Base-by-base conservation (phyloP, 768 basidiomycete species). In the Tephrocybe sp. region DNA sequence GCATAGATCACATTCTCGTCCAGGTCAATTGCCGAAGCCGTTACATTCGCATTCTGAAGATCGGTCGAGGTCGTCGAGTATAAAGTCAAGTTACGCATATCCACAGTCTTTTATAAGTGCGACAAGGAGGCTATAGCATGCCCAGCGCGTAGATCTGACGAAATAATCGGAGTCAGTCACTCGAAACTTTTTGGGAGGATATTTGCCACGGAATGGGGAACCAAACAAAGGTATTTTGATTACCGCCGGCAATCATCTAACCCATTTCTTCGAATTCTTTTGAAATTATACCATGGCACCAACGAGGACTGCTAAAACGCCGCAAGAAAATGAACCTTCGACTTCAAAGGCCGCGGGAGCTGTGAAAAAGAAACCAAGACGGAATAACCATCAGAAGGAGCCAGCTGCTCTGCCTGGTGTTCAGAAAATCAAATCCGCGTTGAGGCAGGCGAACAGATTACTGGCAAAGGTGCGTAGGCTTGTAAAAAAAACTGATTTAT, bases 381-480 rank as follows among this genome's bases (percentile, higher is more conserved):
- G 55, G 19, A 59, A 55, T 19, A 52, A 61, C n/a, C 40, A 40
- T 13, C 58, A 62, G 31, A 62, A 66, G 41, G 68, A 69, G 16
- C 47, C 69, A 22, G 57, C 48, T 33, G 65, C 61, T 2, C 44
- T 73, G 4, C 86, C 84, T 2, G 92, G 93, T 13, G 78, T 93
- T 5, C 88, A 88, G 57, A 97, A 92, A 68, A 70, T 95, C 55
- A 97, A 97, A 65, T 78, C 92, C 4, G 73, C 84, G 22, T 69
- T 97, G 45, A 73, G 94, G 46, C 93, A 95, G 68, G 87, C 92
- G 1, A 80, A 80, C 53, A 72, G 94, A 40, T 69, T 97, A 30
- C 75, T 95, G 27, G 86, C 88, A 21, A 94, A 88, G 76, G 89
- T 88, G 34, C 50, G 66, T 55, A 13, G 41, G 10, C 3, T 42